Evolutionary conservation across 2,329 filamentous ascomycete genomes (phyloP).

Genomic region (Trichophyton benhamiae): DNA sequence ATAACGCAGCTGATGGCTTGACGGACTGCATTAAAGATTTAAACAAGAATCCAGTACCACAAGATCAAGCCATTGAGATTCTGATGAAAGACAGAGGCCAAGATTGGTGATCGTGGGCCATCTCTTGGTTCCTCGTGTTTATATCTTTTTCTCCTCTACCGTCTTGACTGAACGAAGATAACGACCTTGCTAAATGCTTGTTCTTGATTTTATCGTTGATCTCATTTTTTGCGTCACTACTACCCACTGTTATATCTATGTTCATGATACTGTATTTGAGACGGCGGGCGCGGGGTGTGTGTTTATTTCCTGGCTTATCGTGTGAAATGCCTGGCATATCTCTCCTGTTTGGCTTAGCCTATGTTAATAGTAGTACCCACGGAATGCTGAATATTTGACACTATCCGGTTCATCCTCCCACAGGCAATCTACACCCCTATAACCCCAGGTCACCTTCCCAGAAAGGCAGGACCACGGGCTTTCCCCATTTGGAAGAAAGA

Average conservation of each 20-base stretch:
- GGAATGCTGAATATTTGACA: background rate
- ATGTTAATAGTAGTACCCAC: background rate
- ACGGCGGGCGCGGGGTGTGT: background rate
- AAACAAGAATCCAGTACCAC: slow-evolving; percentile 50
- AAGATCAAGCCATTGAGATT: slow-evolving; percentile 35
- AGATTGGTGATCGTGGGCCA: slow-evolving; percentile 25
- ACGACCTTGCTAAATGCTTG: background rate
- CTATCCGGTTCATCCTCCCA: background rate
- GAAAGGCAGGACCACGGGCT: background rate
- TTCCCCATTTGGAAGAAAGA: background rate
- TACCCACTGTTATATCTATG: background rate
- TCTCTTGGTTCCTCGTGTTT: background rate
- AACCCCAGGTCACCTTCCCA: background rate
- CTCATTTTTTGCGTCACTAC: background rate
- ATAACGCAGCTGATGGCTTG: slow-evolving; percentile 64
- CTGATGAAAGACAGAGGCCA: slow-evolving; percentile 35
- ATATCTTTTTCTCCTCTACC: background rate
- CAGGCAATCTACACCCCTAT: background rate
- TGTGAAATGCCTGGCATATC: background rate
- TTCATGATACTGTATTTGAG: background rate
- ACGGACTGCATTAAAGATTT: slow-evolving; percentile 67
- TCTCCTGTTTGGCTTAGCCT: background rate
- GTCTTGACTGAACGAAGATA: background rate
- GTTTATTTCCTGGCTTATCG: background rate
- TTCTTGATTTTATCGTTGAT: background rate